Evolutionary conservation across 345 rosid species (phyloP).

Genomic region (Populus tremula): DNA sequence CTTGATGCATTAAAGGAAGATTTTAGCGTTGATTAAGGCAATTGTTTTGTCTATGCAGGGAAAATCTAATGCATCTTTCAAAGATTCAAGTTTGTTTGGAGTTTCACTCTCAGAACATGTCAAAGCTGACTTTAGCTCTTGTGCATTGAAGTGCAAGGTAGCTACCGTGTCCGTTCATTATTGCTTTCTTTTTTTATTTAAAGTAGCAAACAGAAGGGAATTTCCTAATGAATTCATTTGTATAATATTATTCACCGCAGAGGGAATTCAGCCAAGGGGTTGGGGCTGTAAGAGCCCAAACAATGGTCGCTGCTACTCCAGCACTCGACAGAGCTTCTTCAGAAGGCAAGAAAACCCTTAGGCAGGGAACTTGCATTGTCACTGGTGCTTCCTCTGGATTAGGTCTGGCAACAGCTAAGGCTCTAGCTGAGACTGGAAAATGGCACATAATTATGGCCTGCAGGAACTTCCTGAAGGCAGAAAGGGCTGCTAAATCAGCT

Average conservation of each 20-base stretch:
- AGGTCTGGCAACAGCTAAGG: constrained; percentile 81
- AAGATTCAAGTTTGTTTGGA: constrained; percentile 75
- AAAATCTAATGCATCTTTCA: constrained; percentile 48
- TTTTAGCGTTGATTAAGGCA: not conserved
- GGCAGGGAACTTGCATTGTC: constrained; percentile 65
- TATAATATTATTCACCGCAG: constrained; percentile 26
- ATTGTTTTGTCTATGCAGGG: constrained; percentile 45
- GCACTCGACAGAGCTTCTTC: constrained; percentile 35
- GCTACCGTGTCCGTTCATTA: not conserved
- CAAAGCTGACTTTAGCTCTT: constrained; percentile 50
- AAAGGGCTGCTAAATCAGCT: constrained; percentile 78
- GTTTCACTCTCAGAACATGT: constrained; percentile 58
- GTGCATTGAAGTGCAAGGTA: constrained; percentile 70
- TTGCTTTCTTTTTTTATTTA: not conserved
- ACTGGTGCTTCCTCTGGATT: constrained; percentile 90
- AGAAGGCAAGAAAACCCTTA: constrained; percentile 69
- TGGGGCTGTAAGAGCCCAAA: constrained; percentile 59
- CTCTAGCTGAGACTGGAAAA: constrained; percentile 81
- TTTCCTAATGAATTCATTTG: not conserved
- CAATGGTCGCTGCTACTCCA: constrained; percentile 59
- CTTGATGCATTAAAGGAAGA: not conserved
- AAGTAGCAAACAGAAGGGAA: not conserved
- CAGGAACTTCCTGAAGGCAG: constrained; percentile 86
- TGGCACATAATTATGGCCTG: constrained; percentile 93
- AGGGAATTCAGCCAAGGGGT: constrained; percentile 45